Percentiles rank a stretch among this genome's conserved stretches.
phyloP scores from a whole-genome alignment of 768 basidiomycete species.

The Mycena galopus region DNA sequence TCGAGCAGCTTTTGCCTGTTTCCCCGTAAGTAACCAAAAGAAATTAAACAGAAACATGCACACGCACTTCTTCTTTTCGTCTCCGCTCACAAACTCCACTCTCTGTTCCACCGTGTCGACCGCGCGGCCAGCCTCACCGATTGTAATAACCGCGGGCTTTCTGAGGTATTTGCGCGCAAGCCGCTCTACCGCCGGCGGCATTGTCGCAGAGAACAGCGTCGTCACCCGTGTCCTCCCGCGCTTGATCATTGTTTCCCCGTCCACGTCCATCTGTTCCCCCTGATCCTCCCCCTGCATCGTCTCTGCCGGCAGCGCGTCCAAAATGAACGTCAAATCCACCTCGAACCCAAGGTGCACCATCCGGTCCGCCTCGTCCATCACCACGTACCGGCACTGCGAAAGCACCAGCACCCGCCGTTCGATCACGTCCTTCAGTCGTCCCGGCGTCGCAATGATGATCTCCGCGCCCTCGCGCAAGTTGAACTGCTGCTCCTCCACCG shows the following conservation, averaged over 20 bases:
- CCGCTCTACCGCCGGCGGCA: conserved; percentile 97
- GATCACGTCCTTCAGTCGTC: conserved; percentile 97
- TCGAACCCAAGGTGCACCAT: conserved; percentile 99
- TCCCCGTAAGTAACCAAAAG: conserved; percentile 21
- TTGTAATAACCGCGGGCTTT: conserved; percentile 95
- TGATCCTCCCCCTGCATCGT: conserved; percentile 89
- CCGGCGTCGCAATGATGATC: conserved; percentile 98
- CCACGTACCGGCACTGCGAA: conserved; percentile 97
- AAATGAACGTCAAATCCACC: conserved; percentile 91
- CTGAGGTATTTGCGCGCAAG: conserved; percentile 94
- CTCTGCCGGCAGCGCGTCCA: conserved; percentile 91
- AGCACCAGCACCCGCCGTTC: conserved; percentile 96
- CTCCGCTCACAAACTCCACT: conserved; percentile 92
- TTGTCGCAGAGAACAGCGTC: conserved; percentile 97
- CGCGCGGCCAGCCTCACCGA: conserved; percentile 97
- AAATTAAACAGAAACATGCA: background rate
- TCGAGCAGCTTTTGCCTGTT: conserved; percentile 86
- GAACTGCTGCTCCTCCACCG: conserved; percentile 98
- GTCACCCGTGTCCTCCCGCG: conserved; percentile 92
- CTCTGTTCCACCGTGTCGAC: conserved; percentile 98
- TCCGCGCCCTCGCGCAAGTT: conserved; percentile 98
- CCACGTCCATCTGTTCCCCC: conserved; percentile 83
- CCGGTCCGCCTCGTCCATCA: conserved; percentile 99
- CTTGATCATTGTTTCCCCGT: conserved; percentile 74
- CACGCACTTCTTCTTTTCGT: conserved; percentile 96